Evolutionary conservation across 2,329 filamentous ascomycete species (phyloP).

Genomic region (Venturia pyrina): DNA sequence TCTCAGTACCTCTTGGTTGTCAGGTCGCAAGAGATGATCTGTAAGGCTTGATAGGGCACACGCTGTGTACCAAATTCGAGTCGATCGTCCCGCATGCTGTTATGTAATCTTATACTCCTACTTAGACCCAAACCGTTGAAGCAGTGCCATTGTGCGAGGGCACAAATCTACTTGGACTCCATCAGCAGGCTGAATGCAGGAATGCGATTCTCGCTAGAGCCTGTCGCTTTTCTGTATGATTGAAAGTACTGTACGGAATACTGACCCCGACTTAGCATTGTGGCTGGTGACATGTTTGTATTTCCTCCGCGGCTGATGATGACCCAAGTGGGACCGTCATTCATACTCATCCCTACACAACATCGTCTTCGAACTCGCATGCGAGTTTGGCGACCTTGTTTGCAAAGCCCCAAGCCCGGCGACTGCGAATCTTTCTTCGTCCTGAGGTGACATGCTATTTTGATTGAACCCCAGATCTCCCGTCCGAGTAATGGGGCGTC

Average conservation of each 20-base stretch:
- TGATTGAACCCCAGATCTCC: not conserved
- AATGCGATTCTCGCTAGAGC: not conserved
- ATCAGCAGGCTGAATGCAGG: not conserved
- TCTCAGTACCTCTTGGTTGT: slow-evolving; percentile 74
- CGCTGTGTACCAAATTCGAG: not conserved
- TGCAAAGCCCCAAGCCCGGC: not conserved
- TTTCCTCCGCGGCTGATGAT: too few species aligned
- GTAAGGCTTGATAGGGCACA: not conserved
- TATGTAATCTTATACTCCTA: not conserved
- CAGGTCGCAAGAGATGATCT: slow-evolving; percentile 23
- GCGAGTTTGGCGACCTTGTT: not conserved
- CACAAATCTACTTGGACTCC: not conserved
- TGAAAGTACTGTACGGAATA: not conserved
- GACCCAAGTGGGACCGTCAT: not conserved
- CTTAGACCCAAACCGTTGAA: not conserved
- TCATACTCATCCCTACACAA: not conserved
- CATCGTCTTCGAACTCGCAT: too few species aligned
- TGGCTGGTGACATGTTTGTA: not conserved
- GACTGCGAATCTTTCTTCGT: not conserved
- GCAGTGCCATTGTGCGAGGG: too few species aligned
- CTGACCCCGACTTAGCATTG: not conserved
- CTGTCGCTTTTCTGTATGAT: not conserved
- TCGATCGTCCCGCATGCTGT: not conserved
- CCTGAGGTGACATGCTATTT: not conserved
- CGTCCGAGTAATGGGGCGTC: not conserved